phyloP scores from a whole-genome alignment of 2,329 filamentous ascomycete species.

The Paecilomyces niveus region DNA sequence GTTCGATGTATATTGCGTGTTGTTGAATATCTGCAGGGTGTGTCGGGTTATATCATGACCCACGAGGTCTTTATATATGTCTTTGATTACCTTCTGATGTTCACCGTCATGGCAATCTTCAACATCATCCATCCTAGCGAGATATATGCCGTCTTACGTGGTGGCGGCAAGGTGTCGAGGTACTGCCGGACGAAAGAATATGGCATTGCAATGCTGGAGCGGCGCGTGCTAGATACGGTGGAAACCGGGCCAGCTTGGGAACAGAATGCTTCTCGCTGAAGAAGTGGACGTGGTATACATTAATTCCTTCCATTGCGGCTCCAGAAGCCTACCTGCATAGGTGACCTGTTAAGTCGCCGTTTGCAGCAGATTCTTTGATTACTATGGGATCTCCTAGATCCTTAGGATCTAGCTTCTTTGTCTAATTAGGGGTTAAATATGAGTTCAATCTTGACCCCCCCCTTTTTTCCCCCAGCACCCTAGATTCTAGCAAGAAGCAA shows the following conservation, averaged over 20 bases:
- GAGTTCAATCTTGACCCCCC: no score
- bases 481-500: no score
- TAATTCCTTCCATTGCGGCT: no score
- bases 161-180: background rate
- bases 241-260: background rate
- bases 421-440: no score
- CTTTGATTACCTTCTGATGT: slow-evolving; percentile 16
- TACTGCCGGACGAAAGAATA: background rate
- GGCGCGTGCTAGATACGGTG: background rate
- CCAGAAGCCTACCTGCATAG: no score
- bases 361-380: no score
- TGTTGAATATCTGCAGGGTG: slow-evolving; percentile 15
- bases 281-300: no score
- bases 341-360: no score
- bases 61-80: slow-evolving; percentile 17
- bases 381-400: no score
- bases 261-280: background rate
- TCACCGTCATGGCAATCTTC: slow-evolving; percentile 15
- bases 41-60: slow-evolving; percentile 11
- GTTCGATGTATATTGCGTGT: slow-evolving; percentile 15
- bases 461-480: no score
- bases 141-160: background rate
- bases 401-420: no score
- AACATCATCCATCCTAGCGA: slow-evolving; percentile 11
- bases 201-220: background rate